A percentile compares a stretch with the other conserved stretches of the same genome.
These are phyloP conservation scores for Clonostachys sp. DNA, from an alignment of 2,329 filamentous ascomycete species.

Conservation along the genomic window DNA sequence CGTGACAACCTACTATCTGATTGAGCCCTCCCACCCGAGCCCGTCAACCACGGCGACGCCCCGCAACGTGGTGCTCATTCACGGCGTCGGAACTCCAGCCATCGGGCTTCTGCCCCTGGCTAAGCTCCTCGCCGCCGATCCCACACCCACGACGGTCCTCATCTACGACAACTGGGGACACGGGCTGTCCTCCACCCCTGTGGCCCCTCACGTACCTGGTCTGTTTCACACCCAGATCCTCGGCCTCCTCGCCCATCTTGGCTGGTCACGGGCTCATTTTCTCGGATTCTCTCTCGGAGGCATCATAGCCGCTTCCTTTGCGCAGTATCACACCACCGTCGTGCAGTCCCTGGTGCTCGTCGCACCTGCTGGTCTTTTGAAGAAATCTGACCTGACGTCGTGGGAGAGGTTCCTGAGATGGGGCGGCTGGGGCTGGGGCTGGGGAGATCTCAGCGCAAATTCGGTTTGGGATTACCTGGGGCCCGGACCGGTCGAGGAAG, in stretches of 20 bases:
- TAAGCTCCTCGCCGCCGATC: conserved; percentile 20
- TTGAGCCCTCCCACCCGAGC: too few relatives aligned
- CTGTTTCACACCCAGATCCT: conserved; percentile 38
- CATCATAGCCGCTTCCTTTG: conserved; percentile 29
- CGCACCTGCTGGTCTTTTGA: conserved; percentile 41
- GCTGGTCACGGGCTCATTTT: conserved; percentile 36
- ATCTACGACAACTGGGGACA: conserved; percentile 49
- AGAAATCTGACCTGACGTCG: conserved; percentile 12
- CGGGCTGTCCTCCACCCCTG: conserved; percentile 42
- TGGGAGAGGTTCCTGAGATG: conserved; percentile 14
- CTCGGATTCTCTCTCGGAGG: conserved; percentile 47
- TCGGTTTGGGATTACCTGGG: conserved; percentile 35
- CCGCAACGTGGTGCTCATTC: conserved; percentile 32
- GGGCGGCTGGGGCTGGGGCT: conserved; percentile 21
- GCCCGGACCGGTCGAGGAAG: conserved; percentile 32
- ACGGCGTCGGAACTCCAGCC: conserved; percentile 46
- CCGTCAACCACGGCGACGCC: too few relatives aligned
- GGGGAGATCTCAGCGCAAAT: conserved; percentile 4
- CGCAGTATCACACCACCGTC: conserved; percentile 15
- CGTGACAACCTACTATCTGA: too few relatives aligned
- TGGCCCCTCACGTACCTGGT: conserved; percentile 27
- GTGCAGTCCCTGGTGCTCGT: conserved; percentile 30
- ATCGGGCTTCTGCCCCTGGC: conserved; percentile 39
- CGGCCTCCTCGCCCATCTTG: conserved; percentile 27
- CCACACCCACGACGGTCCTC: conserved; percentile 30